Evolutionary conservation across 345 rosid genomes (phyloP), one percentile per base, ranked within the genome.

Genomic region (Zanthoxylum bungeanum): DNA sequence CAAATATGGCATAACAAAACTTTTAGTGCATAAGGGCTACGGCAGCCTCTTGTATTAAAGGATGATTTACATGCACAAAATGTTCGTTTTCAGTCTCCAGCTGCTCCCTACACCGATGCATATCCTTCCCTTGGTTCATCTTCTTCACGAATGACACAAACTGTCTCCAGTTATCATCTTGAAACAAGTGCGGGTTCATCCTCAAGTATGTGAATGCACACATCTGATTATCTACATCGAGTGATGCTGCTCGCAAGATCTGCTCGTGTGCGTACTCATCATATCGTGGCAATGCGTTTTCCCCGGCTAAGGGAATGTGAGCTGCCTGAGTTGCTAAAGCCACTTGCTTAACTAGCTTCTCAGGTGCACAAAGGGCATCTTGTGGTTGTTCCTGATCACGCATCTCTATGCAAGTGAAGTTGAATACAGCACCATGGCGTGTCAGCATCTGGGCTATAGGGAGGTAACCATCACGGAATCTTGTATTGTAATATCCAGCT

Each of bases 341-440:
- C 57, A 92, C 98, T 76, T 95, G 98, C 87, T 60, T 90, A 19
- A 95, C 98, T 40, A 95, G 91, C 85, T 88, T 91, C 87, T 92
- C 98, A 0, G 99, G 99, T 10, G 98, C 87, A 46, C 97, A 95
- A 1, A 89, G 90, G 0, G 98, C 99, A 24, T 92, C 88, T 74
- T 95, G 98, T 5, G 99, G 98, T 76, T 95, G 99, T 68, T 95
- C 99, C 10, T 95, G 93, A 77, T 95, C 98, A 7, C 92, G 88
- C 99, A 95, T 95, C 69, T 95, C 98, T 3, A 95, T 82, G 75
- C 99, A 95, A 37, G 98, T 95, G 88, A 95, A 95, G 77, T 92
- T 95, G 88, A 92, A 92, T 52, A 95, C 47, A 1, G 98, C 98
- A 24, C 91, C 90, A 42, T 89, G 89, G 25, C 98, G 91, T 0